Percentiles rank a stretch among this genome's conserved stretches.
These are phyloP conservation scores for Plasmodium coatneyi DNA, from an alignment of 169 alveolate species.

Conservation along the genomic window DNA sequence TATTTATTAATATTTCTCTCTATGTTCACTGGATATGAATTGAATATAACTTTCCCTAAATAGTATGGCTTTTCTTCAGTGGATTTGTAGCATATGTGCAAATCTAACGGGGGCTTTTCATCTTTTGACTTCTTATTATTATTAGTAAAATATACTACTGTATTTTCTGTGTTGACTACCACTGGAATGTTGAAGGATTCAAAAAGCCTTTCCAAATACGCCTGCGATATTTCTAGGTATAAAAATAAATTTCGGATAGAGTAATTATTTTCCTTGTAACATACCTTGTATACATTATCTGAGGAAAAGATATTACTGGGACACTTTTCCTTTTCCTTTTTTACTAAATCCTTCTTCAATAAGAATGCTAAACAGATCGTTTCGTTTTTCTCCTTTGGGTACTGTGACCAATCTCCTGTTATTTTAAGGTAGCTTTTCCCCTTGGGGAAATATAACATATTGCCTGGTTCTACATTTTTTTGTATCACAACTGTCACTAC, in stretches of 20 bases:
- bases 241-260: conserved; percentile 44
- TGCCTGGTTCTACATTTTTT: conserved; percentile 19
- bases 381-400: conserved; percentile 31
- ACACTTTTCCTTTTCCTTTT: neutral
- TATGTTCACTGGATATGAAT: conserved; percentile 37
- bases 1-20: conserved; percentile 11
- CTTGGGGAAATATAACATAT: conserved; percentile 33
- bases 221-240: conserved; percentile 50
- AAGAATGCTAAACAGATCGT: conserved; percentile 51
- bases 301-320: conserved; percentile 17
- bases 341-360: neutral
- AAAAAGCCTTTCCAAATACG: conserved; percentile 30
- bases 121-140: conserved; percentile 45
- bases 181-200: conserved; percentile 45
- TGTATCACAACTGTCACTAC: conserved; percentile 20
- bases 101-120: conserved; percentile 45
- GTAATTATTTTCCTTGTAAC: conserved; percentile 66
- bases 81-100: conserved; percentile 51
- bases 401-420: conserved; percentile 67
- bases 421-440: conserved; percentile 35
- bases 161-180: conserved; percentile 31
- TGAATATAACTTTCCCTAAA: conserved; percentile 55
- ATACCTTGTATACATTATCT: neutral
- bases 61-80: neutral
- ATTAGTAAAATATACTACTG: conserved; percentile 34